Percentiles rank a stretch among this genome's conserved stretches.
phyloP scores from a whole-genome alignment of 371 early-diverging fungal species.

The Rhizomucor pusillus region DNA sequence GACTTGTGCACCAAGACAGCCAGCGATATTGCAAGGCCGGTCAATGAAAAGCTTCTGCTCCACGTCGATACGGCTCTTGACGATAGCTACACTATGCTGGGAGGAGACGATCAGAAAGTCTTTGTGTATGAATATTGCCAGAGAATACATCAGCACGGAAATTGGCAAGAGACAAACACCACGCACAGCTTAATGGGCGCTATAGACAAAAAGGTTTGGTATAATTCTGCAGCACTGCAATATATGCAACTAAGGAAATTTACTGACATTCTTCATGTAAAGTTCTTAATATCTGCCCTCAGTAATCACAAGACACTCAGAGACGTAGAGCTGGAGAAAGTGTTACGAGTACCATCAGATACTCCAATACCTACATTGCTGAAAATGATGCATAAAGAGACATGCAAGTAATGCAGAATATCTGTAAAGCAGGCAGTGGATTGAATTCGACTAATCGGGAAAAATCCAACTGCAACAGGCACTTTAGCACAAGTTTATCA shows the following conservation, averaged over 20 bases:
- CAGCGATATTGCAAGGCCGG: neutral
- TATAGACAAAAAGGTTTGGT: slow-evolving; percentile 60
- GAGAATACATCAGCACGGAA: slow-evolving; percentile 33
- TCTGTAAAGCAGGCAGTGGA: no score
- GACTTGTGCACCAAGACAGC: slow-evolving; percentile 53
- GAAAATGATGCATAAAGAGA: slow-evolving; percentile 5
- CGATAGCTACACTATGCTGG: slow-evolving; percentile 14
- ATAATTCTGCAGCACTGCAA: neutral
- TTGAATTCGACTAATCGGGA: no score
- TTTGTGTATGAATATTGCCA: slow-evolving; percentile 29
- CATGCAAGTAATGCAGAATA: slow-evolving; percentile 3
- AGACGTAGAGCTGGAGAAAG: slow-evolving; percentile 46
- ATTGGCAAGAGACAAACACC: neutral
- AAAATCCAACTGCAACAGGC: no score
- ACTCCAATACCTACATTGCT: slow-evolving; percentile 2
- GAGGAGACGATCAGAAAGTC: slow-evolving; percentile 18
- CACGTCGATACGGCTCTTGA: slow-evolving; percentile 49
- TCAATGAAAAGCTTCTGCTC: slow-evolving; percentile 47
- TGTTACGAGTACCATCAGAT: slow-evolving; percentile 34
- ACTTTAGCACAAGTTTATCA: no score
- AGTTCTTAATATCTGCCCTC: slow-evolving; percentile 31
- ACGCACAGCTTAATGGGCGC: slow-evolving; percentile 57
- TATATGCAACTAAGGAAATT: neutral
- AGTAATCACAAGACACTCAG: slow-evolving; percentile 60
- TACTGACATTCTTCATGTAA: neutral